Conservation (phyloP, 805 yeast genomes). For the Pichia rugopelliculosa region DNA sequence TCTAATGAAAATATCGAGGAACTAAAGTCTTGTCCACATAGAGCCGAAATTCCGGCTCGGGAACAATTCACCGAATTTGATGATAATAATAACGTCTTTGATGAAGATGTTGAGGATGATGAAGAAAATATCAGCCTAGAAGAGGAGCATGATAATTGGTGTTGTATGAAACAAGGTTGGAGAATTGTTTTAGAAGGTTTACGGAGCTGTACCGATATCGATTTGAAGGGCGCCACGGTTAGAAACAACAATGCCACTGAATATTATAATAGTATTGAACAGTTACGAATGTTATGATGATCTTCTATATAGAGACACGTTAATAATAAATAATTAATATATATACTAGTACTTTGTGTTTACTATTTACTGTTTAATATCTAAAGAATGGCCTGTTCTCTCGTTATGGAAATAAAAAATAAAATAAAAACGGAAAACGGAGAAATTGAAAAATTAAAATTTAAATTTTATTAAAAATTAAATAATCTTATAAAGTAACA, state of each 20-base stretch:
- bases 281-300: neutral
- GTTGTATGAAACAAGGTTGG: constrained; percentile 22
- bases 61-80: constrained; percentile 13
- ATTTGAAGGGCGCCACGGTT: neutral
- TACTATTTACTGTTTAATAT: too few species aligned
- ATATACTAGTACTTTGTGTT: too few species aligned
- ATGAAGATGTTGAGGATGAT: constrained; percentile 11
- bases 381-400: too few species aligned
- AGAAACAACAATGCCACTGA: neutral
- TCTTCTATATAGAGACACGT: too few species aligned
- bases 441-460: too few species aligned
- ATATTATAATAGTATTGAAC: neutral
- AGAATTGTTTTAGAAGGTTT: constrained; percentile 6
- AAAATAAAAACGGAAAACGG: too few species aligned
- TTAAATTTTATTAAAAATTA: too few species aligned
- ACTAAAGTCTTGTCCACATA: constrained; percentile 23
- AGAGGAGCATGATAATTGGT: constrained; percentile 33
- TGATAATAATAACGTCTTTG: constrained; percentile 1
- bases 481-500: too few species aligned
- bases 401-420: too few species aligned
- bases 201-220: neutral
- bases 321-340: too few species aligned
- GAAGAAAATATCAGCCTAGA: constrained; percentile 23
- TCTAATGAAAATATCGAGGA: constrained; percentile 8
- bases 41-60: constrained; percentile 18